Evolutionary conservation across 1,284 basidiomycete genomes (phyloP).

Genomic region (Melampsora abietis-canadensis): DNA sequence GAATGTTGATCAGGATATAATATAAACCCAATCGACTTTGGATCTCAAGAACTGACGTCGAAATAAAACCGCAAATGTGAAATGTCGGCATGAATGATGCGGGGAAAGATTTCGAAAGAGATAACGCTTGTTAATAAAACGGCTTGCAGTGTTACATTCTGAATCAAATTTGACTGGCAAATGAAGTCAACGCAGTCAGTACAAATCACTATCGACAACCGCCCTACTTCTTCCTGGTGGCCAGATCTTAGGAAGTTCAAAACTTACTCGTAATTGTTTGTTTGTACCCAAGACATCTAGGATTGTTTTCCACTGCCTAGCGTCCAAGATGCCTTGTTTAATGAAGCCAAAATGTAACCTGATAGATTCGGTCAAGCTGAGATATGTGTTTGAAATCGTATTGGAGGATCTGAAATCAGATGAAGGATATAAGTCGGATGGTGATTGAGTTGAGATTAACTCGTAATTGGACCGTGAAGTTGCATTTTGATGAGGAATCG

Average conservation of each 20-base stretch:
- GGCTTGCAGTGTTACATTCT: neutral
- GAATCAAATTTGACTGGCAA: neutral
- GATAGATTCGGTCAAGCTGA: conserved; percentile 1
- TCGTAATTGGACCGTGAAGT: no score
- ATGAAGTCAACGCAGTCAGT: neutral
- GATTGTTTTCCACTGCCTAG: neutral
- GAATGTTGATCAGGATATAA: neutral
- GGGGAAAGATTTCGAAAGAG: neutral
- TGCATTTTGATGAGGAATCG: no score
- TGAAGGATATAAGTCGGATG: no score
- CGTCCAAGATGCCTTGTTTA: neutral
- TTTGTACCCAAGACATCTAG: neutral
- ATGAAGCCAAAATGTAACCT: neutral
- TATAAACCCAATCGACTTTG: neutral
- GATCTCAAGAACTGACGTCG: neutral
- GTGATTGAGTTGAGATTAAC: no score
- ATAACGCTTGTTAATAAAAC: conserved; percentile 2
- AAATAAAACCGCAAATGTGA: neutral
- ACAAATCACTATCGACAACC: no score
- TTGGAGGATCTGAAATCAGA: no score
- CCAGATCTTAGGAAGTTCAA: no score
- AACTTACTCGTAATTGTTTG: conserved; percentile 1
- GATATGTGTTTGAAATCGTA: neutral
- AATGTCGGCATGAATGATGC: neutral
- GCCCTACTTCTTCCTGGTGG: no score